Evolutionary conservation across 768 basidiomycete genomes (phyloP), one percentile per base, ranked within the genome.

Genomic region (Kwoniella dendrophila): DNA sequence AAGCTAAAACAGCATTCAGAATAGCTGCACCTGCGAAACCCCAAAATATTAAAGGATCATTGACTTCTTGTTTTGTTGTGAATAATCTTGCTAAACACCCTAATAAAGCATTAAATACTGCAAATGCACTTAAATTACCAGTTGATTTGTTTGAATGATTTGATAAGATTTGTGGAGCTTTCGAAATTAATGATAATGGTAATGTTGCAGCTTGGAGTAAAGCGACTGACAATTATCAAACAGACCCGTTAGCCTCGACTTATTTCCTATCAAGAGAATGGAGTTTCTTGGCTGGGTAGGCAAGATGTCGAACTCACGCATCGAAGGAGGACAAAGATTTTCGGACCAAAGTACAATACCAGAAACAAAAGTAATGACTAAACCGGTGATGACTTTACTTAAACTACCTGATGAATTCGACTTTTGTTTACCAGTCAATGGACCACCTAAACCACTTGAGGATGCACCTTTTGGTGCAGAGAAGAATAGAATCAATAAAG

Each of bases 1-100:
- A 81, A 2, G 90, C 93, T 12, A 98, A 80, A n/a, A 95, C 82
- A 59, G 86, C 64, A 78, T 99, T 99, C 10, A 98, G 82, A 5
- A 86, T 45, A 0, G 95, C 85, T 1, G 92, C 91, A 22, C 93
- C 83, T 0, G 84, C 86, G 78, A 93, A 98, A 27, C 92, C 90
- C 26, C 90, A 88, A 20, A 86, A 81, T 66, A 98, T 85, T 66
- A 96, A 82, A 7, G 76, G 68, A 78, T 98, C 96, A 52, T 87
- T 86, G 59, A 96, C 88, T 78, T 98, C 95, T 32, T 88, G 88
- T 10, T 87, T 84, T 12, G 92, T 97, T 6, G 96, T 99, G 83
- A 93, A 98, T 16, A 98, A 82, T 45, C 96, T 83, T 0, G 95
- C 96, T 36, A 92, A 81, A 78, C 93, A 96, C 24, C 96, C 95